Conservation (phyloP, 768 basidiomycete genomes). For the Lactarius indigo region DNA sequence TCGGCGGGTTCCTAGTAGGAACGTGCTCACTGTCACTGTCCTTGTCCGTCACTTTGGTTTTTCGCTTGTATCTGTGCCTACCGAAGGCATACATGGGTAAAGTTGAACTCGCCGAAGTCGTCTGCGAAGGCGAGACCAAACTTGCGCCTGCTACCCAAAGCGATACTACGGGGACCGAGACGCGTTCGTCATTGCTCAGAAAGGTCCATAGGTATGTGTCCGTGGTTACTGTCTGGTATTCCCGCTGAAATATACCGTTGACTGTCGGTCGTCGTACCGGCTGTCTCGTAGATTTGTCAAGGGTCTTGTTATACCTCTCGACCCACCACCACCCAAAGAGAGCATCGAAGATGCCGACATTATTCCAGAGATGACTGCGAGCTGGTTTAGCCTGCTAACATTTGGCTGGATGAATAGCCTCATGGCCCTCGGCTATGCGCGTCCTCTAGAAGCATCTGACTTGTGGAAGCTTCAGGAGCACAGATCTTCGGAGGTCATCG, state of each 20-base stretch:
- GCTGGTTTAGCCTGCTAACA: conserved; percentile 54
- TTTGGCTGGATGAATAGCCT: conserved; percentile 77
- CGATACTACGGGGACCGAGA: not conserved
- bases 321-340: conserved; percentile 41
- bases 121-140: conserved; percentile 9
- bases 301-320: conserved; percentile 20
- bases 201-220: conserved; percentile 8
- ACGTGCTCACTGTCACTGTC: no score
- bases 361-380: conserved; percentile 66
- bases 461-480: conserved; percentile 72
- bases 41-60: not conserved
- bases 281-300: conserved; percentile 16
- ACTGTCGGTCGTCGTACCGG: not conserved
- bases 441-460: conserved; percentile 78
- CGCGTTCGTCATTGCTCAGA: not conserved
- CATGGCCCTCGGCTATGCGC: conserved; percentile 68
- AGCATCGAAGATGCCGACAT: conserved; percentile 58
- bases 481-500: conserved; percentile 56
- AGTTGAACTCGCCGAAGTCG: not conserved
- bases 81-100: not conserved
- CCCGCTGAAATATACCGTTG: not conserved
- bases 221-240: not conserved
- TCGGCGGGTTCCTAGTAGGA: no score
- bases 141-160: not conserved
- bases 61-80: not conserved